Base-by-base conservation (phyloP, 768 basidiomycete species). In the Lactarius vividus region DNA sequence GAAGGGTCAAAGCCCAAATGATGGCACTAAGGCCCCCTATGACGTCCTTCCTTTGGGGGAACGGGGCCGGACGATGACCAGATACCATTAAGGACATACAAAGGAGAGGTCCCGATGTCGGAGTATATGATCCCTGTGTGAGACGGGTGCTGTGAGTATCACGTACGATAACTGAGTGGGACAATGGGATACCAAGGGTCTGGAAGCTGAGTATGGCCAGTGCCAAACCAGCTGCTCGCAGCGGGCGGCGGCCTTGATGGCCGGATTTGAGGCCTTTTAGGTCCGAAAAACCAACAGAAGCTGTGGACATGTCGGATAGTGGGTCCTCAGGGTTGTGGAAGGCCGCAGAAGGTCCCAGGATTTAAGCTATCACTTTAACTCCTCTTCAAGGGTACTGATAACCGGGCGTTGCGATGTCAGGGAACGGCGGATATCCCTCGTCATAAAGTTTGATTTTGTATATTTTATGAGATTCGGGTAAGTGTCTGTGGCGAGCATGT, bases 21-120 rank as follows among this genome's bases (percentile, higher is more conserved):
- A 89, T 87, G 23, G 86, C 85, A 64, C 82, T 84, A 55, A 88
- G 68, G 5, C 82, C 83, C 0, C 88, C 87, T 59, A 90, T 83
- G 18, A 88, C 74, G 72, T 88, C 87, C 87, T 65, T 90, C 87
- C 60, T 77, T 69, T 0, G 81, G 74, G 0, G 87, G 88, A 0
- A 78, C 72, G 15, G 79, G 77, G 0, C 82, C 83, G 5, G 70
- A 62, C 1, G 82, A 44, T 2, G 85, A 79, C 83, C 85, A 89
- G 16, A 89, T 82, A 10, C 86, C 86, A 70, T 87, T 88, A 33
- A 88, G 72, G 3, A 85, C 83, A 73, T 89, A 89, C 16, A 88
- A 73, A 0, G 87, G 86, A 0, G 84, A 85, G 0, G 87, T 87
- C 7, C 87, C 81, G 58, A 79, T 79, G 64, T 82, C 81, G 23